Evolutionary conservation across 1,284 basidiomycete genomes (phyloP), one percentile per base, ranked within the genome.

Genomic region (Sanghuangporus sanghuang): DNA sequence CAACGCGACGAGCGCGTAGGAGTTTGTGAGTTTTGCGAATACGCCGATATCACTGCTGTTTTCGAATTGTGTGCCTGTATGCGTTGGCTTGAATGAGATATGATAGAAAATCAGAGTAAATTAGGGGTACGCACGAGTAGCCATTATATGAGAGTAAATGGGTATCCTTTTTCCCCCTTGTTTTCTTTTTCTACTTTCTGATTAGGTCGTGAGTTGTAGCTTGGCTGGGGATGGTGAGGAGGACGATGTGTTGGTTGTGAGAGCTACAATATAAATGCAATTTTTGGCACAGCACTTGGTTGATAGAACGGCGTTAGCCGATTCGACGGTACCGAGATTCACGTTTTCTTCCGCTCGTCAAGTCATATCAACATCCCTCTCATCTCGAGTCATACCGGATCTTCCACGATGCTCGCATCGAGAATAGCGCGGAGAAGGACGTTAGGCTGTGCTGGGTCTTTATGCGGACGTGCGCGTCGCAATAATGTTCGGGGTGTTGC

Each of bases 1-100:
- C 70, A 97, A 87, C 63, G 95, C 93, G 70, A 87, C 86, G 58
- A 97, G 86, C 77, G 95, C 96, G 83, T 96, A 97, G 73, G 86
- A 90, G 83, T 99, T 98, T 72, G 96, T 98, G 71, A 96, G 86
- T 80, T 93, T 97, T 72, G 93, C 80, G 79, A 95, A 96, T 54
- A 96, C 94, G 72, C 95, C 94, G 70, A 98, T 88, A 73, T 98
- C 96, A 78, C 92, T 95, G 77, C 89, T 95, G 81, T 98, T 98
- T 81, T 99, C 96, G 73, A 98, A 99, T 79, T 94, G 92, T 68
- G 92, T 81, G 74, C 93, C 92, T 95, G 72, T 35, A 65, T 56
- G 59, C 52, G 23, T 23, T 23, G 23, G 23, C 23, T 23, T 23
- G 23, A 23, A 23, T 23, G 23, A 23, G 12, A n/a, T 44, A n/a